Evolutionary conservation across 1,284 basidiomycete species (phyloP).

Genomic region (Taiwanofungus camphoratus): DNA sequence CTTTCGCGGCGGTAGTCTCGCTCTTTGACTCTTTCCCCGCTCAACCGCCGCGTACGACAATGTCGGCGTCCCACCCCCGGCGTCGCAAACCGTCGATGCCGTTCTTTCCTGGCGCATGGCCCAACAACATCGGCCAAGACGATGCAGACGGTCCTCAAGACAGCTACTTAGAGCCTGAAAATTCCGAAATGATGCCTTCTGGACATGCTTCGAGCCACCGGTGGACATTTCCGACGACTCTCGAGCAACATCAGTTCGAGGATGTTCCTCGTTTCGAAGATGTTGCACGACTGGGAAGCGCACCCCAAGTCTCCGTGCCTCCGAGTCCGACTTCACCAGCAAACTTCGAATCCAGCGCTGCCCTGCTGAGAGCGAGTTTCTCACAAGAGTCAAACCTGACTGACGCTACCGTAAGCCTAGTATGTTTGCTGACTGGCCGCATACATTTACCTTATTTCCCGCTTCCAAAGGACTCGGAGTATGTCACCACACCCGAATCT

Average conservation of each 20-base stretch:
- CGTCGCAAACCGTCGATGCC: slow-evolving; percentile 20
- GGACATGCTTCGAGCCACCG: neutral
- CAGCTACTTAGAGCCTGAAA: neutral
- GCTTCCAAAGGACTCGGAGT: slow-evolving; percentile 6
- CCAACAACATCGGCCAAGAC: slow-evolving; percentile 16
- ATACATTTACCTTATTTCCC: neutral
- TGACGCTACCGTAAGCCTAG: slow-evolving; percentile 11
- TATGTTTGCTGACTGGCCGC: neutral
- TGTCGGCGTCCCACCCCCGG: slow-evolving; percentile 17
- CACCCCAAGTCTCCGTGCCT: neutral
- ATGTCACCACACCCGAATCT: slow-evolving; percentile 7
- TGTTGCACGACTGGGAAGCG: neutral
- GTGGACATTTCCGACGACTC: slow-evolving; percentile 1
- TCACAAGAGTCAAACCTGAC: slow-evolving; percentile 15
- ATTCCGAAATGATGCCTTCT: too few species aligned
- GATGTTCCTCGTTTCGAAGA: neutral
- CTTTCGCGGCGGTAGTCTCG: neutral
- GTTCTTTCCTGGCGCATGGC: slow-evolving; percentile 27
- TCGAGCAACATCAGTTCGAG: slow-evolving; percentile 6
- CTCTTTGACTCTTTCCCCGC: neutral
- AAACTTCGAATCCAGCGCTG: slow-evolving; percentile 8
- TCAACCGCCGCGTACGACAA: slow-evolving; percentile 7
- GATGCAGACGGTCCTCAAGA: slow-evolving; percentile 3
- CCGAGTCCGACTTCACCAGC: neutral
- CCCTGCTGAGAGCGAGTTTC: slow-evolving; percentile 10